Base-by-base conservation (phyloP, 2,329 filamentous ascomycete species). In the Macroventuria anomochaeta region DNA sequence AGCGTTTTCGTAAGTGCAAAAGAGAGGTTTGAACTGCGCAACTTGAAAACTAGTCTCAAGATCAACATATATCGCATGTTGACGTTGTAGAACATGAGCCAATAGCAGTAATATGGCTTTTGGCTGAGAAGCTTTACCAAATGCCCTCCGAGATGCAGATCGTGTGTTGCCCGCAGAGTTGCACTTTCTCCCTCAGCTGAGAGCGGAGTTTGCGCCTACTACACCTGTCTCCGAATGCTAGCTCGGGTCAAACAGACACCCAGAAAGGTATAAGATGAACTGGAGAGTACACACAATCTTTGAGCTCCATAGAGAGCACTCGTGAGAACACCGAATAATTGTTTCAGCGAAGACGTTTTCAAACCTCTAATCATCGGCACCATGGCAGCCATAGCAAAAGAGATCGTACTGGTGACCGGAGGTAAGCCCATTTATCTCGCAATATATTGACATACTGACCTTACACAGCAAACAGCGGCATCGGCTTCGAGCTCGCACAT, bases 401-500 rank as follows among this genome's bases (percentile, higher is more conserved):
- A 53, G 20, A 46, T 53, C 13, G 49, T 53, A 1, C 36, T 53
- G 2, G 36, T 53, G 5, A 46, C 49, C n/a, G 49, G 49, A 12
- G 49, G 49, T 29, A 36, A 28, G 33, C 33, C 18, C 17, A n/a
- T 7, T 34, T 18, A n/a, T 2, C 7, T 2, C 18, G 3, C 28
- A 15, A 20, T 20, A 18, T 23, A 11, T 18, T 17, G 11, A 2
- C n/a, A 32, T 11, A 44, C 34, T 44, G 13, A 51, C 12, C 8
- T 0, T 7, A 12, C 18, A 8, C 28, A 52, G 48, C 48, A 17
- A 83, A 79, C 59, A 75, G 74, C 46, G 81, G 81, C 46, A 80
- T 83, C 21, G 81, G 81, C 25, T 77, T 76, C 53, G 79, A 80
- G 50, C 72, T 79, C 8, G 76, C 75, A 6, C 69, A 73, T 43